Evolutionary conservation across 768 basidiomycete species (phyloP), one percentile per base, ranked within the genome.

Genomic region (Naematelia aurantialba): DNA sequence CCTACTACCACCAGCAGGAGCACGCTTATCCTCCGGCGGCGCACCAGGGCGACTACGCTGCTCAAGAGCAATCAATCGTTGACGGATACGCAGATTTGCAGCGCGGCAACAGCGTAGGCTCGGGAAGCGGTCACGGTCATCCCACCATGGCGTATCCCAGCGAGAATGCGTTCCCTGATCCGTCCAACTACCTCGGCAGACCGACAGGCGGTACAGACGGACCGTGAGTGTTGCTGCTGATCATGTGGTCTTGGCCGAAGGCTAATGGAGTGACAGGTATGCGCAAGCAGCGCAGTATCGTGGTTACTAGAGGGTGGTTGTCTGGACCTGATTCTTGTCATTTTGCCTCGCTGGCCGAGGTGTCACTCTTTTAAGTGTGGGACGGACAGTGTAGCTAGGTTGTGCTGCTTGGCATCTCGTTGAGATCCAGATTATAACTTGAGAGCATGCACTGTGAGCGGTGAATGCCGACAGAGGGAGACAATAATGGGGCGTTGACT

Each of bases 81-180:
- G 64, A 61, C 12, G 72, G 69, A 1, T 76, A 76, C 45, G 72
- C 70, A 3, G 70, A 73, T 51, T 52, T 76, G 14, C 71, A 71
- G 45, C 57, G 74, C 22, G 72, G 74, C 21, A 63, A 64, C 39
- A 61, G 59, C 26, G 53, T 57, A 21, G 63, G 65, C 2, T 61
- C 53, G 39, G 66, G 67, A 24, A 57, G 56, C 48, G 61, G 62
- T 42, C 69, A 70, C 47, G 64, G 69, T 10, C 56, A 59, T 31
- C 62, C 64, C 42, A 26, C 25, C 34, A 55, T 53, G 46, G 19
- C 42, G 21, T 68, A 60, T 51, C 67, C 64, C 13, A 55, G 56
- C 10, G 68, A 72, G 44, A 67, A 65, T 62, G 67, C 67, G 13
- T 48, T 46, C 29, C 63, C 66, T 13, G 65, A 64, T 14, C 22